Percentiles rank a stretch among this genome's conserved stretches.
Conservation (phyloP, 2,329 filamentous ascomycete species). For the Penicillium palitans region DNA sequence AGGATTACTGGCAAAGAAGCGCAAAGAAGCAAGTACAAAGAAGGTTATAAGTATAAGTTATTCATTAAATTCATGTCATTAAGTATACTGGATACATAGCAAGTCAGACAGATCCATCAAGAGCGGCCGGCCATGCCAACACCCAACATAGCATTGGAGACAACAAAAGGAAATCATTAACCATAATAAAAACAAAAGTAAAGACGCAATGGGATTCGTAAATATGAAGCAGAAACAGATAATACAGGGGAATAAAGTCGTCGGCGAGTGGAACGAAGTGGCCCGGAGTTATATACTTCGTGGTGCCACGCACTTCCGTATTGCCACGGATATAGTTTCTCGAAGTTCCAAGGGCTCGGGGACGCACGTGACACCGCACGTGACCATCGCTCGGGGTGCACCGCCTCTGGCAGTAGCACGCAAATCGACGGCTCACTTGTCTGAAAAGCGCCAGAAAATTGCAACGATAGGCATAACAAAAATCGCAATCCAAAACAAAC, state of each 20-base stretch:
- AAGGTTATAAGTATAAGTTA: not conserved
- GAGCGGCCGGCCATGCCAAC: slow-evolving; percentile 7
- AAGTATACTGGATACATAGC: slow-evolving; percentile 10
- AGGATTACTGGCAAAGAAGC: not conserved
- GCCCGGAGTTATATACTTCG: not conserved
- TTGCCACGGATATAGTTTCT: not conserved
- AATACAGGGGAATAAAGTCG: slow-evolving; percentile 40
- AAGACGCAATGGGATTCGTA: slow-evolving; percentile 23
- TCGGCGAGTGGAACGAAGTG: no score
- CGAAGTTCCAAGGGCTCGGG: not conserved
- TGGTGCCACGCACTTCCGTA: not conserved
- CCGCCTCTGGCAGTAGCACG: not conserved
- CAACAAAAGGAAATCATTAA: slow-evolving; percentile 29
- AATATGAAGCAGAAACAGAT: slow-evolving; percentile 23
- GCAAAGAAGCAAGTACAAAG: not conserved
- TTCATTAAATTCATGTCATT: slow-evolving; percentile 22
- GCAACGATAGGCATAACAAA: slow-evolving; percentile 28
- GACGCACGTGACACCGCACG: no score
- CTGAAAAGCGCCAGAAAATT: slow-evolving; percentile 23
- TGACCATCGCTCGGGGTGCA: not conserved
- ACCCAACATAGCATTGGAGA: slow-evolving; percentile 20
- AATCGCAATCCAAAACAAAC: slow-evolving; percentile 34
- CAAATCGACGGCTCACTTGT: no score
- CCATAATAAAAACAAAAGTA: slow-evolving; percentile 5
- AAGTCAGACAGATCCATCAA: slow-evolving; percentile 8